phyloP scores from a whole-genome alignment of 2,329 filamentous ascomycete species.

The Exserohilum rostratum region DNA sequence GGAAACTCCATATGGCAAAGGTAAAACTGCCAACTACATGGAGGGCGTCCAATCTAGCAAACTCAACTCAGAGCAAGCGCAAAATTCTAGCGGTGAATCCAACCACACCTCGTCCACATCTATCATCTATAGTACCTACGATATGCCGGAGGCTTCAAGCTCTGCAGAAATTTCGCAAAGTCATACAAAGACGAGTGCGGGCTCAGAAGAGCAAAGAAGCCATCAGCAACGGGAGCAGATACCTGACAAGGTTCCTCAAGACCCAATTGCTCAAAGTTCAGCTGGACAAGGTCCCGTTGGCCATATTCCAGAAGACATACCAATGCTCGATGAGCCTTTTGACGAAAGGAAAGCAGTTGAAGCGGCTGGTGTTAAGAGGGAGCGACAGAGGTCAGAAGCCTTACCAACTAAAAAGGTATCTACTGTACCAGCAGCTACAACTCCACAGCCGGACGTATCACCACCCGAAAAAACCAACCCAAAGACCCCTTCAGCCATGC shows the following conservation, averaged over 20 bases:
- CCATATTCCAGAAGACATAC: not conserved
- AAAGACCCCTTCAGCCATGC: not conserved
- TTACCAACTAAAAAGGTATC: not conserved
- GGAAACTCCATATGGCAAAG: slow-evolving; percentile 37
- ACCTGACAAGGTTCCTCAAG: not conserved
- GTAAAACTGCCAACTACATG: slow-evolving; percentile 13
- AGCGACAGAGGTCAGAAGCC: not conserved
- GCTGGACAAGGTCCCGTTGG: no score
- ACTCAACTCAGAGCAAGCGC: slow-evolving; percentile 12
- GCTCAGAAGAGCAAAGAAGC: not conserved
- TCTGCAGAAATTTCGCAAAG: not conserved
- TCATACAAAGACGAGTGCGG: not conserved
- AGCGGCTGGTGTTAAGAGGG: not conserved
- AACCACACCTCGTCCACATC: slow-evolving; percentile 33
- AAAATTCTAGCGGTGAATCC: slow-evolving; percentile 18
- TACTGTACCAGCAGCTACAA: not conserved
- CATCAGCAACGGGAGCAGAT: not conserved
- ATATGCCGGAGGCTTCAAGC: slow-evolving; percentile 15
- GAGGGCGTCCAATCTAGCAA: not conserved
- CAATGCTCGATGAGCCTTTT: not conserved
- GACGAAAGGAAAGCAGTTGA: not conserved
- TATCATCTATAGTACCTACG: slow-evolving; percentile 35
- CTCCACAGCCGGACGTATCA: not conserved
- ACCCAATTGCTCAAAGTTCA: no score
- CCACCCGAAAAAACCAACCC: not conserved